These are phyloP conservation scores for Leptographium procerum DNA, from an alignment of 2,329 filamentous ascomycete genomes.

Conservation along the genomic window DNA sequence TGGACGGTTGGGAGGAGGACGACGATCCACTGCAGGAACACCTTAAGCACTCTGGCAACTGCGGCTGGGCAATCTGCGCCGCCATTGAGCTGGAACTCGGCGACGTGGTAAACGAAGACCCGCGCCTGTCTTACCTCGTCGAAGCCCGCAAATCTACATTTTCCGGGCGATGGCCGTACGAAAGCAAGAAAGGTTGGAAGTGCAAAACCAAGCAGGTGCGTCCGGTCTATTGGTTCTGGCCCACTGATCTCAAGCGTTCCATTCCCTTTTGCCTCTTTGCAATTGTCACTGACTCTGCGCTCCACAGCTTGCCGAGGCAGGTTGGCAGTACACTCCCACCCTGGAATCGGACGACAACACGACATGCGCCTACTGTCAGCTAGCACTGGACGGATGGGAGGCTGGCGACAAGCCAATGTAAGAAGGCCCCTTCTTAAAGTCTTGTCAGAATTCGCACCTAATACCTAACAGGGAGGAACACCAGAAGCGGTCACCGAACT, in stretches of 20 bases:
- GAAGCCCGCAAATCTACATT: constrained; percentile 78
- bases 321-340: constrained; percentile 87
- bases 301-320: constrained; percentile 71
- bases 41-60: constrained; percentile 67
- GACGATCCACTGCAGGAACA: constrained; percentile 82
- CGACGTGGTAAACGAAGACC: constrained; percentile 60
- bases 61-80: constrained; percentile 74
- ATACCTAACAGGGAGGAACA: constrained; percentile 62
- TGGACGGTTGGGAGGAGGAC: constrained; percentile 85
- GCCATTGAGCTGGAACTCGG: constrained; percentile 50
- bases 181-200: constrained; percentile 76
- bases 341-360: constrained; percentile 78
- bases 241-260: too few species aligned
- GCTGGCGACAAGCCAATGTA: constrained; percentile 79
- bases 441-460: background rate
- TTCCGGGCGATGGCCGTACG: constrained; percentile 76
- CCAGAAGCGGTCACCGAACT: constrained; percentile 63
- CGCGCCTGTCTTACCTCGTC: constrained; percentile 57
- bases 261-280: background rate
- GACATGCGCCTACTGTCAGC: constrained; percentile 80
- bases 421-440: constrained; percentile 18
- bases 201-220: constrained; percentile 78
- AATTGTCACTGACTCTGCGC: background rate
- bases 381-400: constrained; percentile 92
- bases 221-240: background rate